phyloP scores from a whole-genome alignment of 331 rosid species.

The Malus hybrid region DNA sequence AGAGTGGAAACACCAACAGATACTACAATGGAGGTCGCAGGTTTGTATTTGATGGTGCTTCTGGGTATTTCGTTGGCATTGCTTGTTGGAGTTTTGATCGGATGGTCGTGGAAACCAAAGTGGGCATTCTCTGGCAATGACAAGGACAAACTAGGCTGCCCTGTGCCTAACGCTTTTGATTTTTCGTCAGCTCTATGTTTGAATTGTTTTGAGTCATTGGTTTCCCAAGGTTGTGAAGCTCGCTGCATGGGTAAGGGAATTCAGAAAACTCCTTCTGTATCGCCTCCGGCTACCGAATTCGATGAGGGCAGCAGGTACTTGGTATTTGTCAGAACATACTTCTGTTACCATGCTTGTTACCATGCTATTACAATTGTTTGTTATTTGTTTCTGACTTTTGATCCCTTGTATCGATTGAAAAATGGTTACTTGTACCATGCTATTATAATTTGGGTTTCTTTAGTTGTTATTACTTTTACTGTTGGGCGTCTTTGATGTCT shows the following conservation, averaged over 20 bases:
- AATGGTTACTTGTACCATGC: too few relatives aligned
- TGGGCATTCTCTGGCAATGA: not conserved
- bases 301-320: constrained; percentile 38
- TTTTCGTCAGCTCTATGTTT: constrained; percentile 5
- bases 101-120: constrained; percentile 13
- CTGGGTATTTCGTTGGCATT: not conserved
- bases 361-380: not conserved
- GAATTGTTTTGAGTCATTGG: not conserved
- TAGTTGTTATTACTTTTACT: too few relatives aligned
- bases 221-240: constrained; percentile 1
- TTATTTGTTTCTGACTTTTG: not conserved
- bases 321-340: not conserved
- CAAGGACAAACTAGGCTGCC: constrained; percentile 20
- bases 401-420: too few relatives aligned
- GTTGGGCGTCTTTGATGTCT: too few relatives aligned
- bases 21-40: not conserved
- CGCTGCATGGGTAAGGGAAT: not conserved
- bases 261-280: constrained; percentile 12
- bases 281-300: constrained; percentile 13
- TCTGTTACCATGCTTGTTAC: not conserved
- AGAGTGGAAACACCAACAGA: not conserved
- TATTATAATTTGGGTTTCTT: too few relatives aligned
- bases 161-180: constrained; percentile 26
- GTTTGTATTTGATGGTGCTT: not conserved
- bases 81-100: constrained; percentile 5